Conservation (phyloP, 805 yeast species). For the Saturnispora halmiae region DNA sequence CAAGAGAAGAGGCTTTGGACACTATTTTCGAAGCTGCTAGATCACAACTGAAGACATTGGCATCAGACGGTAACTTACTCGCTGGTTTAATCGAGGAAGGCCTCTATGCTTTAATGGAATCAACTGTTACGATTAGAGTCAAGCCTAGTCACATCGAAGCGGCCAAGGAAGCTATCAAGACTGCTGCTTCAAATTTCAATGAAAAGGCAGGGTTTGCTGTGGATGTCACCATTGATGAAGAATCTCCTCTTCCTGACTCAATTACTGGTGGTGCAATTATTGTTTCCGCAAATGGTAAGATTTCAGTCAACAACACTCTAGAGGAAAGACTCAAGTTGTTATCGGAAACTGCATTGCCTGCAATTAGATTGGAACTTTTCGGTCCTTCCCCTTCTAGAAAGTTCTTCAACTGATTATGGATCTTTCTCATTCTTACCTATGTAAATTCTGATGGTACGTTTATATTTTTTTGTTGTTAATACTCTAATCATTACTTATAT, state of each 20-base stretch:
- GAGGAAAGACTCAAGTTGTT: constrained; percentile 86
- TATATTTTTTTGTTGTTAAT: too few species aligned
- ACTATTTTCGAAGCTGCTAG: constrained; percentile 67
- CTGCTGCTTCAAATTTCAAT: constrained; percentile 56
- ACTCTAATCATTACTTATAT: not conserved
- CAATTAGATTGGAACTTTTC: constrained; percentile 80
- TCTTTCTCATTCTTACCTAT: too few species aligned
- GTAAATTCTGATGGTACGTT: too few species aligned
- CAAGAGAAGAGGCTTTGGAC: constrained; percentile 73
- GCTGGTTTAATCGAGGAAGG: constrained; percentile 75
- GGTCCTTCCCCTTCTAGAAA: constrained; percentile 81
- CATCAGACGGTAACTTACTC: constrained; percentile 51
- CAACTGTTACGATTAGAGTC: constrained; percentile 52
- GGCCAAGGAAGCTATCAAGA: constrained; percentile 52
- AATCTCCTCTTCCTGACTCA: constrained; percentile 48
- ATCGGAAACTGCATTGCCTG: constrained; percentile 82
- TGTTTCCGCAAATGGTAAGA: constrained; percentile 64
- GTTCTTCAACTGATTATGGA: constrained; percentile 79
- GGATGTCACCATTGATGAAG: constrained; percentile 47
- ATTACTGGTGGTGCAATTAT: constrained; percentile 81
- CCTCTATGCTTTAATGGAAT: constrained; percentile 64
- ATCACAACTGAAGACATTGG: constrained; percentile 46
- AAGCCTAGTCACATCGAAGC: constrained; percentile 54
- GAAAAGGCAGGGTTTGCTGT: constrained; percentile 51
- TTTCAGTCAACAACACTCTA: constrained; percentile 84